These are phyloP conservation scores for Rhodotorula babjevae DNA, from an alignment of 768 basidiomycete genomes.

Conservation along the genomic window DNA sequence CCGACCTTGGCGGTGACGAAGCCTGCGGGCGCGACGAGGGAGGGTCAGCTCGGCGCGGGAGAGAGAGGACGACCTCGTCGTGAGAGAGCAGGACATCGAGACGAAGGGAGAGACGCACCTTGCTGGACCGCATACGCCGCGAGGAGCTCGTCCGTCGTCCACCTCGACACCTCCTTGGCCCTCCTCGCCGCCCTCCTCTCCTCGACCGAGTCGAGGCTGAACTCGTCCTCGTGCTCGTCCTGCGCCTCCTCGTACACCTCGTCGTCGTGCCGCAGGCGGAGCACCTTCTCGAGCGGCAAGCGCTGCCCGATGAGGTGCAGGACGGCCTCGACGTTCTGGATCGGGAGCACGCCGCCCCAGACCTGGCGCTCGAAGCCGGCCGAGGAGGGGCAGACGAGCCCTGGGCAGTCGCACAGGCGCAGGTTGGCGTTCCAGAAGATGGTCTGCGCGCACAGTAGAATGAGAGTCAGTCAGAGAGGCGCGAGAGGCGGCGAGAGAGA, in stretches of 20 bases:
- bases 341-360: conserved; percentile 24
- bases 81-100: background rate
- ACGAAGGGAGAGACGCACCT: conserved; percentile 54
- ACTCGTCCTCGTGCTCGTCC: conserved; percentile 16
- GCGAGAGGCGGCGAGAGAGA: background rate
- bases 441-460: conserved; percentile 53
- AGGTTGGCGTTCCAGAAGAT: conserved; percentile 81
- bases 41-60: background rate
- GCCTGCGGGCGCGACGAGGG: background rate
- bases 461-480: conserved; percentile 51
- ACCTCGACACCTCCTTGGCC: conserved; percentile 55
- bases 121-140: conserved; percentile 69
- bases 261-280: conserved; percentile 52
- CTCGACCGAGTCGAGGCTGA: conserved; percentile 44
- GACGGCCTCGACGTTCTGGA: conserved; percentile 61
- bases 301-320: conserved; percentile 63
- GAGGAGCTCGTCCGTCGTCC: conserved; percentile 85
- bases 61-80: too few species aligned
- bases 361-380: conserved; percentile 81
- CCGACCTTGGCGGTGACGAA: conserved; percentile 80
- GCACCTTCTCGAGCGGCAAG: conserved; percentile 71
- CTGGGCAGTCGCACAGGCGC: conserved; percentile 90
- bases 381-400: conserved; percentile 81
- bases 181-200: conserved; percentile 48
- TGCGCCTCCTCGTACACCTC: conserved; percentile 1